Conservation (phyloP, 2,329 filamentous ascomycete species). For the Neospermospora avenae region DNA sequence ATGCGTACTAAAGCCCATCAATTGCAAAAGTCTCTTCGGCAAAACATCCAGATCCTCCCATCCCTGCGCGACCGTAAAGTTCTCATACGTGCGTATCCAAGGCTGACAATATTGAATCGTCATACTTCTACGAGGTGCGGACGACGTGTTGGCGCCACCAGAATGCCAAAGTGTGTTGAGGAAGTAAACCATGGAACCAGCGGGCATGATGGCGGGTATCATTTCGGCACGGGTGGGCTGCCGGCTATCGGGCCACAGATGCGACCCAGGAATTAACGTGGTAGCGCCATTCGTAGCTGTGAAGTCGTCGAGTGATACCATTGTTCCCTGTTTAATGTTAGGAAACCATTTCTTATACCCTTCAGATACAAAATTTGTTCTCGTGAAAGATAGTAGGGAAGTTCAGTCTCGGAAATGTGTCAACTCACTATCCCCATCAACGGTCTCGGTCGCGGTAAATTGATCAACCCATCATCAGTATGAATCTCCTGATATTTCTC, state of each 20-base stretch:
- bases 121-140: conserved; percentile 24
- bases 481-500: conserved; percentile 37
- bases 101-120: conserved; percentile 35
- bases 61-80: conserved; percentile 38
- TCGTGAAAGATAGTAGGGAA: not conserved
- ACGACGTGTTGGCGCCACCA: conserved; percentile 29
- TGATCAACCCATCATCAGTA: conserved; percentile 36
- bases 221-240: conserved; percentile 30
- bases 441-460: conserved; percentile 31
- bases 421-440: conserved; percentile 31
- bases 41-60: conserved; percentile 32
- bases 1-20: conserved; percentile 32
- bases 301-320: conserved; percentile 34
- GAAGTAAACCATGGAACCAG: conserved; percentile 33
- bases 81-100: conserved; percentile 40
- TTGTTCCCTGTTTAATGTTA: conserved; percentile 29
- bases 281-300: conserved; percentile 33
- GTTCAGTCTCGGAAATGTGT: not conserved
- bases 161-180: conserved; percentile 34
- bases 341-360: not conserved
- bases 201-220: conserved; percentile 33
- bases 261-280: conserved; percentile 32
- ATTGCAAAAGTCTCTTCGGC: conserved; percentile 25
- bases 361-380: not conserved
- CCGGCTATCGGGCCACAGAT: conserved; percentile 32